Evolutionary conservation across 495 filamentous ascomycete genomes (phyloP), one percentile per base, ranked within the genome.

Genomic region (Neurospora terricola): DNA sequence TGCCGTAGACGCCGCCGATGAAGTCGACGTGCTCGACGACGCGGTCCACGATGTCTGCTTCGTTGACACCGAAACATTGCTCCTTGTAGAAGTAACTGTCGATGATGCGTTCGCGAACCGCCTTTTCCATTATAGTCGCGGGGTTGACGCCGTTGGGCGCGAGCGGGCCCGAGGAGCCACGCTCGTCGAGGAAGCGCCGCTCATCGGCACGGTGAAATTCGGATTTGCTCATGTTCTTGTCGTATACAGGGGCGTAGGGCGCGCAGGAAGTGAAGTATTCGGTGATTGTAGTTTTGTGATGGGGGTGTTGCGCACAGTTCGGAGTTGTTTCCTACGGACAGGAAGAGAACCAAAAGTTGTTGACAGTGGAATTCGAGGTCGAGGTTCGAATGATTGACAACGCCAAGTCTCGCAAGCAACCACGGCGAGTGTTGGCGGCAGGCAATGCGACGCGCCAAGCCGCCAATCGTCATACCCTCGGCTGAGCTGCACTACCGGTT

Each of bases 21-120:
- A 86, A 88, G 78, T 86, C 89, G 42, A 91, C 92, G 74, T 97
- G 85, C 73, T 94, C 91, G 42, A 92, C 91, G 3, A 95, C 94
- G 39, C 96, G 94, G 84, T 97, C 93, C 75, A 96, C 91, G 2
- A 98, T 70, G 91, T 97, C 75, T 85, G 86, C 93, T 71, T 94
- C 93, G 83, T 98, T 98, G 74, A 99, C 84, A 30, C 91, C 96
- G 84, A 98, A 99, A 80, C 94, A 96, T 81, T 97, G 94, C 81
- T 98, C 96, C 82, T 98, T 97, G 92, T 93, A 99, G 85, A 97
- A 99, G 83, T 96, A 96, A 75, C 89, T 91, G 74, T 97, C 92
- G 72, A 93, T 89, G 81, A 99, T 98, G 78, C 96, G 94, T 80
- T 99, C 95, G 73, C 94, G 91, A 72, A 97, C 93, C 16, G 93